These are phyloP conservation scores for Fusarium bactridioides DNA, from an alignment of 2,329 filamentous ascomycete species.

Conservation along the genomic window DNA sequence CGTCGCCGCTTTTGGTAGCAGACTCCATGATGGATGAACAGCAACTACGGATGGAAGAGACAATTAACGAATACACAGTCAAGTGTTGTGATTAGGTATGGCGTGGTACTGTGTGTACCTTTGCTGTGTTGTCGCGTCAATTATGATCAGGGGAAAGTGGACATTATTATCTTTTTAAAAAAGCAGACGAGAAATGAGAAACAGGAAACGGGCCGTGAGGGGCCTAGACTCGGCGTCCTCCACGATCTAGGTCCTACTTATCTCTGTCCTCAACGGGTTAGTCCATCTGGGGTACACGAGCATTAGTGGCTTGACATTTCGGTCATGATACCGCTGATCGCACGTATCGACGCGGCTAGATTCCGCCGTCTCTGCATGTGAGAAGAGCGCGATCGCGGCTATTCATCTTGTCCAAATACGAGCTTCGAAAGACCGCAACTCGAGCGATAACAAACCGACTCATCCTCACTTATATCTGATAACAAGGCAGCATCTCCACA, in stretches of 20 bases:
- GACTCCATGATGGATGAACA: constrained; percentile 13
- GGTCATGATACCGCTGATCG: constrained; percentile 14
- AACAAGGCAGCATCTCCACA: background rate
- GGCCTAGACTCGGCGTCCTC: constrained; percentile 22
- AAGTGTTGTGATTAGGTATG: background rate
- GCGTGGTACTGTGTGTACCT: background rate
- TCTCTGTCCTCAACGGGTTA: constrained; percentile 29
- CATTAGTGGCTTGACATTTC: constrained; percentile 17
- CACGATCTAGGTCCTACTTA: constrained; percentile 27
- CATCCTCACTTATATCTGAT: constrained; percentile 5
- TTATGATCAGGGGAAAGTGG: constrained; percentile 9
- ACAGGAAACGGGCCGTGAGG: constrained; percentile 22
- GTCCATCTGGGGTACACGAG: constrained; percentile 24
- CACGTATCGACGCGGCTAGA: constrained; percentile 8
- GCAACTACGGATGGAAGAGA: background rate
- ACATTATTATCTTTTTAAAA: constrained; percentile 9
- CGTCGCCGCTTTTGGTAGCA: constrained; percentile 34
- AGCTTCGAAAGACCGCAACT: background rate
- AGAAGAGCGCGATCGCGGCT: constrained; percentile 12
- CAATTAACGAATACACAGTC: background rate
- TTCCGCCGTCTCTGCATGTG: background rate
- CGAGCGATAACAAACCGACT: background rate
- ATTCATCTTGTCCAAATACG: background rate
- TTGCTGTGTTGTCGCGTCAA: background rate
- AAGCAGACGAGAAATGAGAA: constrained; percentile 19